Base-by-base conservation (phyloP, 352 stramenopile species). In the Pythium plurisporium region DNA sequence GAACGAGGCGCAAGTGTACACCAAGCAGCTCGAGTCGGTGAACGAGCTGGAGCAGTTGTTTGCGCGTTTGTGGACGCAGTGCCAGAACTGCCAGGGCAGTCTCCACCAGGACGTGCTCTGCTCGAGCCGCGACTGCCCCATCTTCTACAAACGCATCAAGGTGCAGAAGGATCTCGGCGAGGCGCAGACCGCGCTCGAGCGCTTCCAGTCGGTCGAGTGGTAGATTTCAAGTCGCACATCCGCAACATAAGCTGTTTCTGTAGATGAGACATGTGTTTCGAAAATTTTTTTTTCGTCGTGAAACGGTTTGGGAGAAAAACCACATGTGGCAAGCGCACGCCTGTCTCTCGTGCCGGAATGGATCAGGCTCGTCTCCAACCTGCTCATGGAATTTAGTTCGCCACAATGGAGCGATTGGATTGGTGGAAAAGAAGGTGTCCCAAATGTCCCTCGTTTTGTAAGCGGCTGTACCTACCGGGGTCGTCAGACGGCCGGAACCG, bases 71-170 rank as follows among this genome's bases (percentile, higher is more conserved):
- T 99, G 97, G 97, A 98, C 96, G 7, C 87, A 98, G 58, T 99
- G 96, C 58, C 97, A 99, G 79, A 89, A 97, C 67, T 99, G 98
- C 70, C 97, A 99, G 77, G 96, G 95, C 31, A 98, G 89, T 68
- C 73, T 99, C 46, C 96, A 99, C 71, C 96, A 98, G 69, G 82
- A 92, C 37, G 86, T 94, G 62, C 69, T 96, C n/a, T 99, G 97
- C 77, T 97, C 94, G 36, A 98, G 94, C 63, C 93, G 96, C 65
- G 97, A 99, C 63, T 99, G 97, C 55, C 94, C 94, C 29, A 98
- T 99, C 60, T 99, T 99, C 69, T 99, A 99, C 79, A 98, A 98
- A 66, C 91, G 97, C 53, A 99, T 99, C 71, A 99, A 99, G 81
- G 96, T 99, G 29, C 94, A 99, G 73, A 98, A 98, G 64, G 97